Evolutionary conservation across 2,329 filamentous ascomycete genomes (phyloP).

Genomic region (Diatrype stigma): DNA sequence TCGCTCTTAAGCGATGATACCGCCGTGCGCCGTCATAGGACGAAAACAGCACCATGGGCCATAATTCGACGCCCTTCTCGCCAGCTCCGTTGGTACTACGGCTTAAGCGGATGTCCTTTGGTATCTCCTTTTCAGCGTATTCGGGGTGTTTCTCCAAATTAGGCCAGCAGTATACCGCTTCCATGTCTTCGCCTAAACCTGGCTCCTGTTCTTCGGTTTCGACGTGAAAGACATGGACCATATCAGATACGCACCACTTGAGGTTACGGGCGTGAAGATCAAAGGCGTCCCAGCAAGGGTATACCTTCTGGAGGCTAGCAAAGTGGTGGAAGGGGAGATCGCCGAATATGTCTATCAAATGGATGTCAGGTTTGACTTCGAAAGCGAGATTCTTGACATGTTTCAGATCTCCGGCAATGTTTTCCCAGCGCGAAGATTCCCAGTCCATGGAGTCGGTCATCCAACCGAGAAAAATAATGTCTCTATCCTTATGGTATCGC

Average conservation of each 20-base stretch:
- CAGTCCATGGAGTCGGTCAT: not conserved
- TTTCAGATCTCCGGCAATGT: constrained; percentile 6
- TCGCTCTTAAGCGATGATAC: constrained; percentile 3
- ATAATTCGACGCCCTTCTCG: not conserved
- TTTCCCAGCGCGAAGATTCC: not conserved
- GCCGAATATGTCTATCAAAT: not conserved
- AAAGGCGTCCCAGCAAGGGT: constrained; percentile 5
- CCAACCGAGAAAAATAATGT: constrained; percentile 21
- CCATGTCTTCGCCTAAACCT: constrained; percentile 14
- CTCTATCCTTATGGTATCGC: constrained; percentile 25
- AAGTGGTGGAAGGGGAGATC: not conserved
- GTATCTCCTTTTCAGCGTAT: constrained; percentile 3
- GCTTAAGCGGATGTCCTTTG: not conserved
- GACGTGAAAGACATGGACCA: constrained; percentile 14
- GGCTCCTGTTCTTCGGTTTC: constrained; percentile 12
- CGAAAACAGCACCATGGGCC: constrained; percentile 14
- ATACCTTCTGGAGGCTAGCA: constrained; percentile 13
- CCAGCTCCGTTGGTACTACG: not conserved
- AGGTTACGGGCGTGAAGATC: not conserved
- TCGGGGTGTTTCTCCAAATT: constrained; percentile 11
- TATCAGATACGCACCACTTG: constrained; percentile 21
- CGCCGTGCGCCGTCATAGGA: constrained; percentile 2
- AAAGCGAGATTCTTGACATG: constrained; percentile 19
- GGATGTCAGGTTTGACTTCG: not conserved
- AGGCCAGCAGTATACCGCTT: constrained; percentile 27